Evolutionary conservation across 352 stramenopile species (phyloP).

Genomic region (Globisporangium perplexum): DNA sequence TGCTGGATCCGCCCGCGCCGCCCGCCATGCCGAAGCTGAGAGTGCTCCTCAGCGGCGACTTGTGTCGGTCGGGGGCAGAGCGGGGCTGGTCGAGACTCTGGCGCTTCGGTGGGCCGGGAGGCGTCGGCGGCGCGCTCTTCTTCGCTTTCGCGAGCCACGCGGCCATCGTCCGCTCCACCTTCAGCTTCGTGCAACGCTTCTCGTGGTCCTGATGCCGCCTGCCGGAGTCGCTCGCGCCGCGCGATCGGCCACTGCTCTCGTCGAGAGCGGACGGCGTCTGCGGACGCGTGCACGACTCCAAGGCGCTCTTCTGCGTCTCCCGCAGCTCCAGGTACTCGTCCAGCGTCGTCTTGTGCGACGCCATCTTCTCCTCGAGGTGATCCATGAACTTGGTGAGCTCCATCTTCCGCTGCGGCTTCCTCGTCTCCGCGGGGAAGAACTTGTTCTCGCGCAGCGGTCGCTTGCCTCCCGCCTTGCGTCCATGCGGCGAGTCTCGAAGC

Average conservation of each 20-base stretch:
- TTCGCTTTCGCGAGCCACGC: neutral
- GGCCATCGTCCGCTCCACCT: neutral
- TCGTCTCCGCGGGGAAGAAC: constrained; percentile 1
- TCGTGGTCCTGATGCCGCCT: constrained; percentile 17
- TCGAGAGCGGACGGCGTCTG: neutral
- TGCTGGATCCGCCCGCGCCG: neutral
- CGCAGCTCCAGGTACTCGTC: constrained; percentile 30
- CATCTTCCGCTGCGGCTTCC: neutral
- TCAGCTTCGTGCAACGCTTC: constrained; percentile 15
- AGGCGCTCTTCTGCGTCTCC: constrained; percentile 12
- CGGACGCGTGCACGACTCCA: constrained; percentile 5
- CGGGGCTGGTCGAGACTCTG: neutral
- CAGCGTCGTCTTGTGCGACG: constrained; percentile 9
- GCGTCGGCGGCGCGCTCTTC: neutral
- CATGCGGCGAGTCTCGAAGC: neutral
- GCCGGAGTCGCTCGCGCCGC: neutral
- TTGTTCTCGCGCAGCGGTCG: neutral
- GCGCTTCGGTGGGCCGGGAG: neutral
- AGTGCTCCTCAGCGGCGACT: neutral
- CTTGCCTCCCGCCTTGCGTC: neutral
- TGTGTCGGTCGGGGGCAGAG: neutral
- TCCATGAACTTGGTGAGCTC: constrained; percentile 20
- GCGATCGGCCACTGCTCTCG: neutral
- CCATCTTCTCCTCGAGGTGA: constrained; percentile 26
- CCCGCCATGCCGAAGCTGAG: neutral